Evolutionary conservation across 2,329 filamentous ascomycete genomes (phyloP), one percentile per base, ranked within the genome.

Genomic region (Cercospora sp.): DNA sequence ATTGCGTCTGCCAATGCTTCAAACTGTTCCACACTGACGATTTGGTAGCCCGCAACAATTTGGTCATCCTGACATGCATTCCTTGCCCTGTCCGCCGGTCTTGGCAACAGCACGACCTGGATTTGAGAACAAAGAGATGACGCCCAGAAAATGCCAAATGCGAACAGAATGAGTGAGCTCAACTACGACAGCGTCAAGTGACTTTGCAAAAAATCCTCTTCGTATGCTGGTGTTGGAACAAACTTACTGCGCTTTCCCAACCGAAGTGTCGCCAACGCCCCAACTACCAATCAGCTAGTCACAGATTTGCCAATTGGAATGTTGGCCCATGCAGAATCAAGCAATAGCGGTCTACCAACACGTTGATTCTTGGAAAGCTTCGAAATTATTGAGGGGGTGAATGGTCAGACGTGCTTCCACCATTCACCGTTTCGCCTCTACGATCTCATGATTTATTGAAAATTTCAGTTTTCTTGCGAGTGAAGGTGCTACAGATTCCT

Each of bases 341-440:
- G 62, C 62, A 65, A 65, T 49, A 59, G 51, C 62, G 62, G 51
- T 55, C 61, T 37, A 63, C 61, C 34, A 59, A 59, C 55, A 59
- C n/a, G 28, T 37, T 34, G 28, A 34, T 59, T 59, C 55, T 59
- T 59, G 55, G 24, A 30, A 55, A 55, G 49, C 49, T 55, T 55
- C 49, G 21, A 28, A 8, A 55, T 8, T 55, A 55, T 55, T 3
- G 49, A 43, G 37, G 37, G 49, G 49, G 24, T 28, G 49, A 55
- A 30, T 28, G 13, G 49, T 49, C 12, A 28, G 49, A 55, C 18
- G 16, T 6, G 12, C 13, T 59, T n/a, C 55, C 30, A 24, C 18
- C 30, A 37, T 34, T 37, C 55, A 12, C 55, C 55, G 12, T 21
- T 59, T 28, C 12, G n/a, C 30, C 55, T 32, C 30, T 5, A 37